These are phyloP conservation scores for Penicillium diatomitis DNA, from an alignment of 495 filamentous ascomycete genomes.

Conservation along the genomic window DNA sequence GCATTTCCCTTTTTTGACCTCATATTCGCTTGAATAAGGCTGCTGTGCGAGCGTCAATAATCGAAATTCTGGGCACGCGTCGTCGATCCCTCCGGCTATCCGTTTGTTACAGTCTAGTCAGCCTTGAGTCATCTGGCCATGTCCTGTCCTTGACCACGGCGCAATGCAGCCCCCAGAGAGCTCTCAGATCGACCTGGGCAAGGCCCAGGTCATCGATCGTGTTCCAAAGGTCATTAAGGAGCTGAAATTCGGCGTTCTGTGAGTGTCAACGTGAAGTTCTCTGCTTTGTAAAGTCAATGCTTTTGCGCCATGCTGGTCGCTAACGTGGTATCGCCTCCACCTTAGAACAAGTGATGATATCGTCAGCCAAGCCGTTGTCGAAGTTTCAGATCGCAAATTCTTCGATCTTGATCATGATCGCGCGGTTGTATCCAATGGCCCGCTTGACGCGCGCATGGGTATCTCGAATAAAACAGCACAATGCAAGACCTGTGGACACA, in stretches of 20 bases:
- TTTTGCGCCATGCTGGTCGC: constrained; percentile 10
- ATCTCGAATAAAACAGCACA: constrained; percentile 65
- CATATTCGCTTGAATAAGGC: too few relatives aligned
- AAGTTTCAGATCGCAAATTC: constrained; percentile 82
- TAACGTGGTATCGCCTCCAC: constrained; percentile 12
- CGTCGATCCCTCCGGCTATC: constrained; percentile 11
- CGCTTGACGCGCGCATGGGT: constrained; percentile 79
- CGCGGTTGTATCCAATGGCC: constrained; percentile 64
- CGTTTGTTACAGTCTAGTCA: constrained; percentile 19
- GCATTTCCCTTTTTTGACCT: neutral
- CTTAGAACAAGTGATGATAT: constrained; percentile 80
- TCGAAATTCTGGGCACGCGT: neutral
- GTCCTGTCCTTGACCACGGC: constrained; percentile 30
- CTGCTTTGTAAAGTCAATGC: neutral
- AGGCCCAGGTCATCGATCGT: constrained; percentile 82
- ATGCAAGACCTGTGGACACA: constrained; percentile 76
- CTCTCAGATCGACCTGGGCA: constrained; percentile 49
- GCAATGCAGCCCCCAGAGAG: constrained; percentile 42
- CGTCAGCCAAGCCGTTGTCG: constrained; percentile 83
- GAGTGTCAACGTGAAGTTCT: constrained; percentile 21
- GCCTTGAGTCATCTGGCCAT: constrained; percentile 31
- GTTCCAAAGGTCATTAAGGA: constrained; percentile 85
- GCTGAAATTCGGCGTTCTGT: constrained; percentile 89
- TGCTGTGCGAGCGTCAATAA: neutral
- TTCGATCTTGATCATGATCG: constrained; percentile 76